phyloP scores from a whole-genome alignment of 345 rosid species.

The Euphorbia pulcherrima region DNA sequence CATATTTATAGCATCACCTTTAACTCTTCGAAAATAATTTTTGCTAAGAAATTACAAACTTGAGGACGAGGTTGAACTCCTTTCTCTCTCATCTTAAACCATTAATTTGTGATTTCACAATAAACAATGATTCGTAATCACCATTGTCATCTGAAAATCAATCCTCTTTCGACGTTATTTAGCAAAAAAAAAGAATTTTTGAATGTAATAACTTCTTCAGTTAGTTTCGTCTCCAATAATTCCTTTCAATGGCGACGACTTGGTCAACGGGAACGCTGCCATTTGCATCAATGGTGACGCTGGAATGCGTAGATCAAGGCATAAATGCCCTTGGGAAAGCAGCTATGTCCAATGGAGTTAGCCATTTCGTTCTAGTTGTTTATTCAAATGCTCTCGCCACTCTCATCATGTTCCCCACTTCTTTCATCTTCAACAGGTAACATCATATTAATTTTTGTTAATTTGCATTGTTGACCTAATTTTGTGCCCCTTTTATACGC shows the following conservation, averaged over 20 bases:
- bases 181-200: not conserved
- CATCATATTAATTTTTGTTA: not conserved
- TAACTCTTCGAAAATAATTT: not conserved
- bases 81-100: not conserved
- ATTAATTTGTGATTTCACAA: too few species aligned
- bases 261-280: slow-evolving; percentile 25
- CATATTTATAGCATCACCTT: not conserved
- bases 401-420: slow-evolving; percentile 31
- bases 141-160: too few species aligned
- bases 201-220: not conserved
- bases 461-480: not conserved
- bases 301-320: slow-evolving; percentile 38
- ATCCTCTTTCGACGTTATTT: too few species aligned
- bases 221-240: not conserved
- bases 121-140: not conserved
- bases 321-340: slow-evolving; percentile 44
- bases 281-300: slow-evolving; percentile 40
- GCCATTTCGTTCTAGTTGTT: slow-evolving; percentile 37
- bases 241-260: slow-evolving; percentile 11
- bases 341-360: slow-evolving; percentile 51
- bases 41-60: not conserved
- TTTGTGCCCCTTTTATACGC: not conserved
- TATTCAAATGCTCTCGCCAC: slow-evolving; percentile 44
- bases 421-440: slow-evolving; percentile 34
- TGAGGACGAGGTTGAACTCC: not conserved